Evolutionary conservation across 805 yeast genomes (phyloP).

Genomic region (Jamesozyma rosinii): DNA sequence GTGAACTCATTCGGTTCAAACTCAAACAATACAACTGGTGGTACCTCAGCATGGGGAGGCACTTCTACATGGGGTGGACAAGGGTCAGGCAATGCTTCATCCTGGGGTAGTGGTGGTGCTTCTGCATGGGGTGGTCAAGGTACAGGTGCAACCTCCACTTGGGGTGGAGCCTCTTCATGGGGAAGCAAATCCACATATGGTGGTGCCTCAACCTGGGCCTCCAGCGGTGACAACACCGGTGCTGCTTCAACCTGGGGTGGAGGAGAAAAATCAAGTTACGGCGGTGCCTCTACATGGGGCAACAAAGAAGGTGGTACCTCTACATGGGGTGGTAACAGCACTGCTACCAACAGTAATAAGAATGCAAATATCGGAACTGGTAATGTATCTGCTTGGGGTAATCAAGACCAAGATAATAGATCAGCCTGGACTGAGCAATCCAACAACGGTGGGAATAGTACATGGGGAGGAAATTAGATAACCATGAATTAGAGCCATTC

Average conservation of each 20-base stretch:
- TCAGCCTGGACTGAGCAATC: conserved; percentile 35
- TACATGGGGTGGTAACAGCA: conserved; percentile 32
- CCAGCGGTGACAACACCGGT: conserved; percentile 34
- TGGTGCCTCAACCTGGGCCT: conserved; percentile 42
- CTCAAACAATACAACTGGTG: conserved; percentile 26
- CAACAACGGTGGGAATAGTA: conserved; percentile 24
- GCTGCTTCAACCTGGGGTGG: conserved; percentile 40
- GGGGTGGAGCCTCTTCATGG: conserved; percentile 35
- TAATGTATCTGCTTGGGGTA: conserved; percentile 37
- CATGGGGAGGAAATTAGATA: conserved; percentile 25
- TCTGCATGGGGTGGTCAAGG: conserved; percentile 37
- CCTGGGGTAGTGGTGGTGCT: conserved; percentile 35
- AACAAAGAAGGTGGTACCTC: conserved; percentile 34
- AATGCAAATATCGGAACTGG: conserved; percentile 21
- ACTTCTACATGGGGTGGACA: conserved; percentile 40
- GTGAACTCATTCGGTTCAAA: conserved; percentile 27
- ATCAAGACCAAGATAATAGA: conserved; percentile 19
- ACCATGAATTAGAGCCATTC: not conserved
- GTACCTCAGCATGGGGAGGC: conserved; percentile 36
- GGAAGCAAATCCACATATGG: conserved; percentile 35
- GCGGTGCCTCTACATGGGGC: conserved; percentile 39
- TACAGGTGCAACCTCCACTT: conserved; percentile 30
- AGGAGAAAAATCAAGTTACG: conserved; percentile 32
- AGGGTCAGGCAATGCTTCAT: conserved; percentile 34
- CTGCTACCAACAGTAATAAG: conserved; percentile 31